These are phyloP conservation scores for Cercospora zeae-maydis DNA, from an alignment of 2,329 filamentous ascomycete species.

Conservation along the genomic window DNA sequence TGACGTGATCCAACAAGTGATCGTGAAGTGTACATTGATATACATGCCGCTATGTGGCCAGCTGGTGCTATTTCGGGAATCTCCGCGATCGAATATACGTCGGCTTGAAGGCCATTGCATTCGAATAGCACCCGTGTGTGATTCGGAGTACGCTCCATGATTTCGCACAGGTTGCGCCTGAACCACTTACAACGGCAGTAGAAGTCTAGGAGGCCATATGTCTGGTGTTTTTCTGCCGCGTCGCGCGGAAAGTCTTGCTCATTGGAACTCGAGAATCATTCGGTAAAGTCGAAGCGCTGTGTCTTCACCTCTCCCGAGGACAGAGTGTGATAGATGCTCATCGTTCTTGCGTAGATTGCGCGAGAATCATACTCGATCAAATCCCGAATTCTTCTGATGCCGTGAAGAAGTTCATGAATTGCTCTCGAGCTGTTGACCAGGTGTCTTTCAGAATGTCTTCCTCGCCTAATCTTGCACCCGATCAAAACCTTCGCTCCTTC, in stretches of 20 bases:
- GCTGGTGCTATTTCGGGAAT: neutral
- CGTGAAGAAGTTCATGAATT: neutral
- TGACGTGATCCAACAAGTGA: neutral
- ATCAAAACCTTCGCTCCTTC: conserved; percentile 36
- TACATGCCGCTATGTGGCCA: neutral
- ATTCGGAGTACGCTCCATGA: neutral
- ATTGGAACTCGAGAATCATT: neutral
- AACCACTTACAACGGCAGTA: neutral
- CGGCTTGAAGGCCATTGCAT: neutral
- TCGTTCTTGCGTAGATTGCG: neutral
- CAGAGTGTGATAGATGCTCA: neutral
- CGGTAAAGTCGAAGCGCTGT: neutral
- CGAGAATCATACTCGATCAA: neutral
- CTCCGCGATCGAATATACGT: neutral
- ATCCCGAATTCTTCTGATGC: neutral
- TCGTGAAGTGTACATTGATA: neutral
- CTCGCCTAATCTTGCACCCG: neutral
- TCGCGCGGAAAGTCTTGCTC: neutral
- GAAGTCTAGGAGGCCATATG: neutral
- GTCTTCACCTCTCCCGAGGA: neutral
- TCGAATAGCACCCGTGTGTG: neutral
- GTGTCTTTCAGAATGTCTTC: neutral
- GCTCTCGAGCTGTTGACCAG: neutral
- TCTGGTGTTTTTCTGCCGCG: neutral
- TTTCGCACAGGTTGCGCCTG: neutral